A percentile compares a stretch with the other conserved stretches of the same genome.
These are phyloP conservation scores for Nepenthes mirabilis DNA, from an alignment of 148 eudicot species.

Conservation along the genomic window DNA sequence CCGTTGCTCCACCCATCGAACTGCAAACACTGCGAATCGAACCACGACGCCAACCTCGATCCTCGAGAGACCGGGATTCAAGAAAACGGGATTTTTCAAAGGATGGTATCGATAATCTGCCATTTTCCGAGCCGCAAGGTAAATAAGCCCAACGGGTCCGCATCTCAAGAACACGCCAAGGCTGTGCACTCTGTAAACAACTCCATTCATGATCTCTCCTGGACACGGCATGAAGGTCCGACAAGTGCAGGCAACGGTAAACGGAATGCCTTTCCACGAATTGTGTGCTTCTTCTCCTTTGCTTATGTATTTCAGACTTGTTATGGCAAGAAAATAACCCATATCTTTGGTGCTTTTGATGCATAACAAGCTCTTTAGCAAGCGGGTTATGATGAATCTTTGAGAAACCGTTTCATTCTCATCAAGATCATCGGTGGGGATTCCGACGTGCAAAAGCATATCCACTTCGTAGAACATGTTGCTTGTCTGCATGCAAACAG, in stretches of 20 bases:
- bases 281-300: slow-evolving; percentile 5
- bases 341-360: slow-evolving; percentile 15
- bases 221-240: slow-evolving; percentile 26
- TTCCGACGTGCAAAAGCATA: not conserved
- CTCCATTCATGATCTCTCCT: slow-evolving; percentile 38
- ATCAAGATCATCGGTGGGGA: slow-evolving; percentile 5
- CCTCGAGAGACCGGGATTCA: slow-evolving; percentile 22
- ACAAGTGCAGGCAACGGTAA: slow-evolving; percentile 21
- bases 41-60: slow-evolving; percentile 32
- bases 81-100: slow-evolving; percentile 4
- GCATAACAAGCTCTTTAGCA: slow-evolving; percentile 15
- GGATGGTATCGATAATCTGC: slow-evolving; percentile 8
- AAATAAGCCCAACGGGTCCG: slow-evolving; percentile 29
- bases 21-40: slow-evolving; percentile 23
- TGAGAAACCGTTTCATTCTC: slow-evolving; percentile 7
- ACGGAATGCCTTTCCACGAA: slow-evolving; percentile 5
- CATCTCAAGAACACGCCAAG: slow-evolving; percentile 25
- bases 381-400: slow-evolving; percentile 12
- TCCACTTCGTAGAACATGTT: slow-evolving; percentile 20
- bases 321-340: slow-evolving; percentile 37
- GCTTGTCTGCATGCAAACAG: too few species aligned
- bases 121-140: slow-evolving; percentile 22
- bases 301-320: slow-evolving; percentile 26
- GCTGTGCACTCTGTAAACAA: slow-evolving; percentile 13
- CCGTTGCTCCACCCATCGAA: slow-evolving; percentile 25